A percentile compares a stretch with the other conserved stretches of the same genome.
Conservation (phyloP, 2,329 filamentous ascomycete genomes). For the Pseudogymnoascus sp. region DNA sequence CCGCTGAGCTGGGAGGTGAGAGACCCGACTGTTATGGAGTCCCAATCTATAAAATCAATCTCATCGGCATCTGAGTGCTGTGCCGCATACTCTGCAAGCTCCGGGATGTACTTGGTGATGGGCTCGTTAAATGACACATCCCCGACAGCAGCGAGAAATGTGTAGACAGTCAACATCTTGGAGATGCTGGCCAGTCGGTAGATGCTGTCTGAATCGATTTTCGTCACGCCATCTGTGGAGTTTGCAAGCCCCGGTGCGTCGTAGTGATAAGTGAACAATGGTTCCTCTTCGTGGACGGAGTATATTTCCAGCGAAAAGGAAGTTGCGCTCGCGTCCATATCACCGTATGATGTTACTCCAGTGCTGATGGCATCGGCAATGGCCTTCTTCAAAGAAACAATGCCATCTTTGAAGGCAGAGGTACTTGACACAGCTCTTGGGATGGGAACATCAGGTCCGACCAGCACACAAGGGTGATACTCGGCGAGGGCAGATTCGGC, state of each 20-base stretch:
- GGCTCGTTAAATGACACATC: slow-evolving; percentile 32
- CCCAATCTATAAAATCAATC: slow-evolving; percentile 16
- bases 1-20: slow-evolving; percentile 17
- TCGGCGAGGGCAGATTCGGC: neutral
- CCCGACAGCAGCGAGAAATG: slow-evolving; percentile 34
- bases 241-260: slow-evolving; percentile 26
- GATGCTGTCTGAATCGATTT: slow-evolving; percentile 32
- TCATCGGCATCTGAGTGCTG: slow-evolving; percentile 11
- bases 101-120: slow-evolving; percentile 35
- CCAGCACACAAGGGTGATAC: neutral
- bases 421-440: neutral
- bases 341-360: neutral
- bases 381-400: neutral
- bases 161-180: slow-evolving; percentile 37
- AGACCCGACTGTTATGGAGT: slow-evolving; percentile 15
- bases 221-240: slow-evolving; percentile 26
- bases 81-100: slow-evolving; percentile 23
- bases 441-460: neutral
- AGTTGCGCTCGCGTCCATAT: slow-evolving; percentile 15
- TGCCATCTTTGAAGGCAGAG: neutral
- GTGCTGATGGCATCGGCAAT: neutral
- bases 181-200: slow-evolving; percentile 37
- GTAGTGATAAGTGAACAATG: slow-evolving; percentile 30
- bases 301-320: slow-evolving; percentile 34
- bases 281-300: slow-evolving; percentile 25